Conservation (phyloP, 768 basidiomycete species). For the Thelephora ganbajun region DNA sequence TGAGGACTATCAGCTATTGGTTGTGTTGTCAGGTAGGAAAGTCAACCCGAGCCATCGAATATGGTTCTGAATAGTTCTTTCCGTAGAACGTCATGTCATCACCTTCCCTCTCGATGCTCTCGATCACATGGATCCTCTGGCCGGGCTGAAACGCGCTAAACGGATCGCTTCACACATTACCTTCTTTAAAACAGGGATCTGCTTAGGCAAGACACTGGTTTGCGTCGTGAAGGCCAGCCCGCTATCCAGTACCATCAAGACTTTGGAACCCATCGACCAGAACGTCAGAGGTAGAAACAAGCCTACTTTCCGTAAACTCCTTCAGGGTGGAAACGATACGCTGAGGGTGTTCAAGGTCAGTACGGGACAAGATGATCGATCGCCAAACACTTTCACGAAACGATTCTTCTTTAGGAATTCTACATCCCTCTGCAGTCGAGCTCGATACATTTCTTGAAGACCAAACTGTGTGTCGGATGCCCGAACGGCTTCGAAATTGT, state of each 20-base stretch:
- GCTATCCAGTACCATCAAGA: conserved; percentile 93
- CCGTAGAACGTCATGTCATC: conserved; percentile 81
- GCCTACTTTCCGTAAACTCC: conserved; percentile 86
- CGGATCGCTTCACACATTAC: conserved; percentile 91
- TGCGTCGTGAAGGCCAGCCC: conserved; percentile 96
- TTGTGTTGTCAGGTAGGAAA: conserved; percentile 84
- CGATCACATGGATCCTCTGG: conserved; percentile 79
- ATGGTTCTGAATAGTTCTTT: neutral
- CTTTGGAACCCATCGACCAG: conserved; percentile 91
- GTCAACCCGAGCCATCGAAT: neutral
- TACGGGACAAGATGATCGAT: neutral
- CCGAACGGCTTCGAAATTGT: conserved; percentile 98
- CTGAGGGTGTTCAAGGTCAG: conserved; percentile 79
- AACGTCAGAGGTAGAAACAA: conserved; percentile 63
- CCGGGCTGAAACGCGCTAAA: conserved; percentile 87
- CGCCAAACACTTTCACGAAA: neutral
- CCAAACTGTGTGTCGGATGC: conserved; percentile 92
- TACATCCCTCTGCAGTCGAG: conserved; percentile 97
- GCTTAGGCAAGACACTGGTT: conserved; percentile 81
- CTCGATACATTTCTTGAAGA: conserved; percentile 95
- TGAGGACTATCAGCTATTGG: conserved; percentile 88
- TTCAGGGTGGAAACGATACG: conserved; percentile 92
- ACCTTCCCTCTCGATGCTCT: conserved; percentile 92
- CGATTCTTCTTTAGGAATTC: conserved; percentile 56
- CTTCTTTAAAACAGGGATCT: conserved; percentile 95